Evolutionary conservation across 129 eudicot genomes (phyloP).

Genomic region (Artemisia annua): DNA sequence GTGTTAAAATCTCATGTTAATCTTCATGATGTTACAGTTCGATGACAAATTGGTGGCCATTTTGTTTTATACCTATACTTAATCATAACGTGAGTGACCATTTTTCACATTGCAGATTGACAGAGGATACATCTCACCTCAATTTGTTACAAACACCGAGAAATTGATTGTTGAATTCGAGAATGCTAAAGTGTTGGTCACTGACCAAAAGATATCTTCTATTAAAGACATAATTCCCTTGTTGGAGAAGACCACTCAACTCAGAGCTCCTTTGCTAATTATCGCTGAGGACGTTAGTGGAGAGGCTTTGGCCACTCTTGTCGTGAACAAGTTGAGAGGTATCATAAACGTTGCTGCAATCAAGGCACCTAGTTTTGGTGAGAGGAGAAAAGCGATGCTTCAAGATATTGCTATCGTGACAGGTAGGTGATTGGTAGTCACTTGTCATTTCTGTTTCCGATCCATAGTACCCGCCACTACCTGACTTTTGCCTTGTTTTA

Average conservation of each 20-base stretch:
- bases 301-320: slow-evolving; percentile 89
- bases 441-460: background rate
- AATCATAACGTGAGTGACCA: too few relatives aligned
- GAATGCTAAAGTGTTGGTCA: slow-evolving; percentile 78
- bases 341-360: slow-evolving; percentile 80
- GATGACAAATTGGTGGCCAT: background rate
- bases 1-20: background rate
- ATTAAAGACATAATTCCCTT: slow-evolving; percentile 86
- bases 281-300: slow-evolving; percentile 84
- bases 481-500: background rate
- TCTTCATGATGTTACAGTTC: background rate
- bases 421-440: slow-evolving; percentile 34
- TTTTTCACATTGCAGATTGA: slow-evolving; percentile 57
- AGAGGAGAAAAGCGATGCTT: slow-evolving; percentile 85
- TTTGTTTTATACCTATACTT: too few relatives aligned
- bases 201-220: slow-evolving; percentile 88
- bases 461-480: background rate
- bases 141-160: slow-evolving; percentile 84
- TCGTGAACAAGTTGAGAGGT: slow-evolving; percentile 86
- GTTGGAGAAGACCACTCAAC: slow-evolving; percentile 78
- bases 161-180: slow-evolving; percentile 85
- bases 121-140: slow-evolving; percentile 94
- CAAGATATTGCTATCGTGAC: slow-evolving; percentile 92
- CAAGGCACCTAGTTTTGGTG: slow-evolving; percentile 88
- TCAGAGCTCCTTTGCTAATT: slow-evolving; percentile 73